Evolutionary conservation across 2,329 filamentous ascomycete genomes (phyloP).

Genomic region (Stylonectria norvegica): DNA sequence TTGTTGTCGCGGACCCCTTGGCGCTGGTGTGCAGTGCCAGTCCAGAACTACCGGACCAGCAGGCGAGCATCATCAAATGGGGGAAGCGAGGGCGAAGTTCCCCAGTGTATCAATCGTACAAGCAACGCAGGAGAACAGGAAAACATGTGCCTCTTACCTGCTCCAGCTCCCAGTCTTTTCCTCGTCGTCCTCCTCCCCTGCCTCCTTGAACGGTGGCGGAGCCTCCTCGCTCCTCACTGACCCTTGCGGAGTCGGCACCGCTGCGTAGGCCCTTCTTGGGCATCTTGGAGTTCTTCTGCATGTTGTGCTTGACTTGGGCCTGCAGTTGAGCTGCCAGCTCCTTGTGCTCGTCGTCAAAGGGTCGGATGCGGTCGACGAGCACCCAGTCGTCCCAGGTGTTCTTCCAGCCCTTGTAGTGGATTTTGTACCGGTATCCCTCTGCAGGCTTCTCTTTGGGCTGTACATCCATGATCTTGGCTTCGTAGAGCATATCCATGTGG

Average conservation of each 20-base stretch:
- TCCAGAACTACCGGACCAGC: too few species aligned
- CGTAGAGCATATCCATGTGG: conserved; percentile 94
- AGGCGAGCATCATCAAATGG: too few species aligned
- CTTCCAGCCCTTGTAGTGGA: conserved; percentile 99
- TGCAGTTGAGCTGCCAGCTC: conserved; percentile 75
- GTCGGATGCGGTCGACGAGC: conserved; percentile 84
- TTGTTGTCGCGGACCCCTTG: too few species aligned
- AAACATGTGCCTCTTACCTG: too few species aligned
- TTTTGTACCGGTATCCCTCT: conserved; percentile 76
- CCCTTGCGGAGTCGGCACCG: conserved; percentile 54
- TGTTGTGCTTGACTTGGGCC: conserved; percentile 62
- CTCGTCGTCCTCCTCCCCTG: conserved; percentile 69
- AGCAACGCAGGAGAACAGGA: too few species aligned
- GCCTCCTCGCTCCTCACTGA: conserved; percentile 70
- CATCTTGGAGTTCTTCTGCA: conserved; percentile 52
- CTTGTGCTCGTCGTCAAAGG: conserved; percentile 92
- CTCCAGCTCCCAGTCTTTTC: conserved; percentile 78
- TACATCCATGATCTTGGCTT: conserved; percentile 89
- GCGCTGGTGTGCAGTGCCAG: too few species aligned
- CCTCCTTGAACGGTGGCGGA: conserved; percentile 58
- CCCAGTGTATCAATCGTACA: too few species aligned
- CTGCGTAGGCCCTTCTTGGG: conserved; percentile 45
- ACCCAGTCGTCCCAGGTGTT: conserved; percentile 99
- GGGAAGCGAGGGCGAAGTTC: too few species aligned
- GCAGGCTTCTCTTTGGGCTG: conserved; percentile 65